These are phyloP conservation scores for Clausena lansium DNA, from an alignment of 345 rosid genomes.

Conservation along the genomic window DNA sequence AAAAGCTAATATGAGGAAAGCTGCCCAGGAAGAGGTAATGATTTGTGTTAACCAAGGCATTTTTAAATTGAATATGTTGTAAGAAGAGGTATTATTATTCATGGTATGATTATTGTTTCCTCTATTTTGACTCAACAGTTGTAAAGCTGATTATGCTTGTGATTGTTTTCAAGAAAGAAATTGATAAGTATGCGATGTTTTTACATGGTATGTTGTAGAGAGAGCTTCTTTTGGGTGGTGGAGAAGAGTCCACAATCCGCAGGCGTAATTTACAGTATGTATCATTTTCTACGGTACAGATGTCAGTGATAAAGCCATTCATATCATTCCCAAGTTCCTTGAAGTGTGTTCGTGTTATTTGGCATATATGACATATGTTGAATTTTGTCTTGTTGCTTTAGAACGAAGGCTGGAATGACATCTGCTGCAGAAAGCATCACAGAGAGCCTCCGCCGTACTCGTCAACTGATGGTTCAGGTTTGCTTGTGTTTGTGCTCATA, in stretches of 20 bases:
- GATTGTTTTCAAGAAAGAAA: neutral
- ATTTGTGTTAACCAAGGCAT: neutral
- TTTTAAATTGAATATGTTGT: neutral
- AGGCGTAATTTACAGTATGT: slow-evolving; percentile 89
- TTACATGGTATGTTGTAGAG: slow-evolving; percentile 44
- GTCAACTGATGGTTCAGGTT: slow-evolving; percentile 97
- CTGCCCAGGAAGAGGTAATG: slow-evolving; percentile 77
- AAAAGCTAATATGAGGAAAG: slow-evolving; percentile 77
- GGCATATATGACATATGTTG: neutral
- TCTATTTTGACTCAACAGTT: neutral
- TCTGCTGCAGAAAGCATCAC: slow-evolving; percentile 97
- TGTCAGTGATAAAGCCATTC: neutral
- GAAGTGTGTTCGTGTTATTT: slow-evolving; percentile 2
- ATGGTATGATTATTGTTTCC: neutral
- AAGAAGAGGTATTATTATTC: neutral
- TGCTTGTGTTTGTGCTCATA: slow-evolving; percentile 6
- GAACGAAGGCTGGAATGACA: slow-evolving; percentile 95
- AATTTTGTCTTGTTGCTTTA: slow-evolving; percentile 20
- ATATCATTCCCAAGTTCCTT: neutral
- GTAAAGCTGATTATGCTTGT: neutral
- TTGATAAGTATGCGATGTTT: neutral
- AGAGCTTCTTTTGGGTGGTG: slow-evolving; percentile 93
- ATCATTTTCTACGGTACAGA: neutral
- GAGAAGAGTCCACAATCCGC: slow-evolving; percentile 84
- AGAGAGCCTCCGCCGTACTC: slow-evolving; percentile 91